Percentiles rank a stretch among this genome's conserved stretches.
phyloP scores from a whole-genome alignment of 176 grass and related monocot species.

The Sorghum bicolor region Sorghum_bicolor_NCBIv3 NC_012870.2:5922501-5923000 shows the following conservation, averaged over 20 bases:
- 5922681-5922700: slow-evolving; percentile 39
- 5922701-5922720: slow-evolving; percentile 25
- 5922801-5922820: slow-evolving; percentile 78
- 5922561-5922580: slow-evolving; percentile 36
- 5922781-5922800: slow-evolving; percentile 74
- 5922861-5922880: slow-evolving; percentile 89
- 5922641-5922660: slow-evolving; percentile 42
- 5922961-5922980: slow-evolving; percentile 89
- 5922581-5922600: slow-evolving; percentile 48
- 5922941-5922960: slow-evolving; percentile 95
- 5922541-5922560: slow-evolving; percentile 48
- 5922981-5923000: slow-evolving; percentile 86
- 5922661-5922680: slow-evolving; percentile 67
- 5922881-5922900: slow-evolving; percentile 83
- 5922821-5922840: slow-evolving; percentile 70
- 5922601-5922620: slow-evolving; percentile 16
- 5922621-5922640: slow-evolving; percentile 10
- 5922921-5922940: slow-evolving; percentile 58
- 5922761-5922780: slow-evolving; percentile 66
- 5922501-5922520: slow-evolving; percentile 11
- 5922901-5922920: slow-evolving; percentile 77
- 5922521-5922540: slow-evolving; percentile 18
- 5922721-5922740: background rate
- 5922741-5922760: slow-evolving; percentile 50
- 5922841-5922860: slow-evolving; percentile 74